Evolutionary conservation across 306 rosid species (phyloP).

Genomic region (Pueraria montana): DNA sequence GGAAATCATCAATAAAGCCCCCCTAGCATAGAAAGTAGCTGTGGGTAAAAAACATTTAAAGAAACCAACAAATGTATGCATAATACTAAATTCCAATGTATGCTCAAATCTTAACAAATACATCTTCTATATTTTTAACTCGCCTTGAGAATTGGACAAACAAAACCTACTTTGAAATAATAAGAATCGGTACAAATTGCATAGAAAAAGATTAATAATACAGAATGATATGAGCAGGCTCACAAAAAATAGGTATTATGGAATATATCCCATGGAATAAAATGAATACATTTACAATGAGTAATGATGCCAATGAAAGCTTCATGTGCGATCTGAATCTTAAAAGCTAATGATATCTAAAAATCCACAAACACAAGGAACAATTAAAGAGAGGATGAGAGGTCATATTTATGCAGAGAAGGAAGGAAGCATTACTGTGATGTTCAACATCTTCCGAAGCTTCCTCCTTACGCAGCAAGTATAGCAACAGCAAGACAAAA

Average conservation of each 20-base stretch:
- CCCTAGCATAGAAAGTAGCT: slow-evolving; percentile 65
- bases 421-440: slow-evolving; percentile 69
- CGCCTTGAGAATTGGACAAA: background rate
- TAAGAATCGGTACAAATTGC: background rate
- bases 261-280: slow-evolving; percentile 8
- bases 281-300: slow-evolving; percentile 4
- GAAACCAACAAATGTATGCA: slow-evolving; percentile 21
- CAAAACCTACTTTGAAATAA: slow-evolving; percentile 31
- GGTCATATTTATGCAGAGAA: slow-evolving; percentile 14
- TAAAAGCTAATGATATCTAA: slow-evolving; percentile 33
- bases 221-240: background rate
- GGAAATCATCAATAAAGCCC: slow-evolving; percentile 91
- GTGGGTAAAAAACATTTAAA: slow-evolving; percentile 42
- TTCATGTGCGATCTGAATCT: slow-evolving; percentile 17
- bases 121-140: slow-evolving; percentile 5
- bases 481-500: slow-evolving; percentile 95
- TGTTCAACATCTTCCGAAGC: slow-evolving; percentile 89
- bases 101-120: slow-evolving; percentile 33
- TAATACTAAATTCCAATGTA: slow-evolving; percentile 14
- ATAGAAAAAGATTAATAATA: background rate
- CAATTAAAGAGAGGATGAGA: slow-evolving; percentile 16
- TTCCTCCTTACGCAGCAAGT: slow-evolving; percentile 94
- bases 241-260: background rate
- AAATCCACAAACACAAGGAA: slow-evolving; percentile 21
- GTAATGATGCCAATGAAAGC: slow-evolving; percentile 16